Conservation (phyloP, 345 rosid species). For the Syzygium aromaticum region DNA sequence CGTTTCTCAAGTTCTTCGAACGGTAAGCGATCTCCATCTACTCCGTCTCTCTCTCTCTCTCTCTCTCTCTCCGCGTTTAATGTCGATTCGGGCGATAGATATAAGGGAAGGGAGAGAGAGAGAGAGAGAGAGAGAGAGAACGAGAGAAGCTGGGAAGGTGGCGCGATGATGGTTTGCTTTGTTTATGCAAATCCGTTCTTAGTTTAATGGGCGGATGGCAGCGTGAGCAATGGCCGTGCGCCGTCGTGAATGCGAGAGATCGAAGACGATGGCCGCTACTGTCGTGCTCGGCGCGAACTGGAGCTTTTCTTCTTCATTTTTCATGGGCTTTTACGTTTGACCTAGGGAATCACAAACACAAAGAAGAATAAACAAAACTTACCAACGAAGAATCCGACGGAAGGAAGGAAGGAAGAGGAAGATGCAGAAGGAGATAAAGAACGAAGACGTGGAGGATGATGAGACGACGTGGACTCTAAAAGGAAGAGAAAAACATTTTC, state of each 20-base stretch:
- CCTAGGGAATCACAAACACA: neutral
- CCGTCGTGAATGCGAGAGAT: neutral
- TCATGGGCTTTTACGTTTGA: neutral
- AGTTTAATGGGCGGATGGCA: neutral
- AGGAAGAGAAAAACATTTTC: too few species aligned
- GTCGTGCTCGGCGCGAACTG: neutral
- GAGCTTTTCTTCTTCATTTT: neutral
- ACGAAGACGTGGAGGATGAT: neutral
- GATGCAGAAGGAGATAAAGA: neutral
- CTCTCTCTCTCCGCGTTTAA: neutral
- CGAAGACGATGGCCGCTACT: neutral
- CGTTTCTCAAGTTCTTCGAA: neutral
- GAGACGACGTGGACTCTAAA: neutral
- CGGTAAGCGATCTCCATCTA: neutral
- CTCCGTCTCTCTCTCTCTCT: neutral
- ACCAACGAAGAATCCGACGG: neutral
- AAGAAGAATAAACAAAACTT: too few species aligned
- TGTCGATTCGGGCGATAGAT: neutral
- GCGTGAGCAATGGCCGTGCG: neutral
- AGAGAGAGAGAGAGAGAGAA: neutral
- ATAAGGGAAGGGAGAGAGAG: neutral
- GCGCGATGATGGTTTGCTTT: neutral
- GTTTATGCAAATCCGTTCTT: neutral
- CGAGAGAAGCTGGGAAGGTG: neutral
- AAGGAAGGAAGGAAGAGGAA: neutral